These are phyloP conservation scores for Trypanosomatidae sp. DNA, from an alignment of 208 protist genomes.

Conservation along the genomic window DNA sequence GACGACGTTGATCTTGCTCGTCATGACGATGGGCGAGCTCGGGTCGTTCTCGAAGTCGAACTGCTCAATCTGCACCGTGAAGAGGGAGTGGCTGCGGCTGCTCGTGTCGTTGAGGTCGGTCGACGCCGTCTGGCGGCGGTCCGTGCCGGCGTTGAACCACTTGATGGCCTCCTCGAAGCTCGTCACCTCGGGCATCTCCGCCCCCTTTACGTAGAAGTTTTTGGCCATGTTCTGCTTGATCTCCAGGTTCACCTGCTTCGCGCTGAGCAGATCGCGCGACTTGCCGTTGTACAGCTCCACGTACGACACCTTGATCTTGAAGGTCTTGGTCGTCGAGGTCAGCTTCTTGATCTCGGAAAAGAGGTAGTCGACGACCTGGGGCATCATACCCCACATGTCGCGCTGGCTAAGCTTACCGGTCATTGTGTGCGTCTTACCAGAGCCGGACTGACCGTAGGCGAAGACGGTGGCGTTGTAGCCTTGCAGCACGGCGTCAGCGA, in stretches of 20 bases:
- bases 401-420: constrained; percentile 77
- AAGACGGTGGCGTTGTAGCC: constrained; percentile 94
- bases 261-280: constrained; percentile 76
- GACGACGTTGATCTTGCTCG: constrained; percentile 93
- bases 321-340: constrained; percentile 79
- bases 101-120: constrained; percentile 92
- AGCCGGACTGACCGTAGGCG: constrained; percentile 92
- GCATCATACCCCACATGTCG: constrained; percentile 92
- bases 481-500: constrained; percentile 87
- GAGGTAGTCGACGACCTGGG: constrained; percentile 84
- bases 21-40: constrained; percentile 78
- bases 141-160: constrained; percentile 89
- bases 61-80: constrained; percentile 88
- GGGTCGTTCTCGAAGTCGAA: constrained; percentile 89
- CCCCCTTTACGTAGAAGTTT: constrained; percentile 92
- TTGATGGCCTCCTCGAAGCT: constrained; percentile 82
- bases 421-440: constrained; percentile 93
- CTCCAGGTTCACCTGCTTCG: constrained; percentile 84
- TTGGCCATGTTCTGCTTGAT: constrained; percentile 92
- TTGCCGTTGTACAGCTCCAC: constrained; percentile 93
- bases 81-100: constrained; percentile 90
- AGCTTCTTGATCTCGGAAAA: constrained; percentile 89
- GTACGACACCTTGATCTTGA: constrained; percentile 88
- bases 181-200: constrained; percentile 90
- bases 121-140: constrained; percentile 86